A percentile compares a stretch with the other conserved stretches of the same genome.
Evolutionary conservation across 257 asterid genomes (phyloP).

Genomic region (Oldenlandia corymbosa): DNA sequence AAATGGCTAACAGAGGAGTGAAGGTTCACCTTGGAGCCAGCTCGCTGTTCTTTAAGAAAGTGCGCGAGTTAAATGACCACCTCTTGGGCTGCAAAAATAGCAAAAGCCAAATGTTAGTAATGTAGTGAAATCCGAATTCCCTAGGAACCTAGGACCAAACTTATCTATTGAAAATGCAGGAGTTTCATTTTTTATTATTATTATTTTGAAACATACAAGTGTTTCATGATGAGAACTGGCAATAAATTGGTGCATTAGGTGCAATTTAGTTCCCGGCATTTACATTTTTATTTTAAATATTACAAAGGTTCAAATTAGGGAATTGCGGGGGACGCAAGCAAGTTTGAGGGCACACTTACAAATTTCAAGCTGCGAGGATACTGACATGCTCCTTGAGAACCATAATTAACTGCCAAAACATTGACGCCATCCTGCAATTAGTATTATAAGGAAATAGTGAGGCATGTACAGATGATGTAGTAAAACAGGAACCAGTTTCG

Average conservation of each 20-base stretch:
- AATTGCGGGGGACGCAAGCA: no score
- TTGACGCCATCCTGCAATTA: conserved; percentile 76
- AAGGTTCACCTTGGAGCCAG: conserved; percentile 67
- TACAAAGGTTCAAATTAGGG: no score
- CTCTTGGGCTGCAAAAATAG: conserved; percentile 66
- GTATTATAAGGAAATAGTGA: neutral
- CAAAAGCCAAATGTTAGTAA: conserved; percentile 1
- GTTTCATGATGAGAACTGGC: neutral
- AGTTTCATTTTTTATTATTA: no score
- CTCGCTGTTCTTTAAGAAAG: conserved; percentile 75
- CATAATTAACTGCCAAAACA: conserved; percentile 83
- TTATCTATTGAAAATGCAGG: no score
- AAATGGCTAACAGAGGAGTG: neutral
- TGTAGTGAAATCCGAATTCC: neutral
- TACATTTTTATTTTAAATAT: no score
- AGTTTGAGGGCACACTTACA: conserved; percentile 44
- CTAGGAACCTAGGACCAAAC: no score
- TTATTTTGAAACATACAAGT: neutral
- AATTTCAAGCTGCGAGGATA: conserved; percentile 68
- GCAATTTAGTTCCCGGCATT: conserved; percentile 1
- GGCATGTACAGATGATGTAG: no score
- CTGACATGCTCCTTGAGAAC: conserved; percentile 84
- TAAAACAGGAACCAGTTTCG: neutral
- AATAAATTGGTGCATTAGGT: neutral
- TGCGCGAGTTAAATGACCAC: conserved; percentile 87